Base-by-base conservation (phyloP, 2,329 filamentous ascomycete genomes). In the Aspergillus pseudoglaucus region DNA sequence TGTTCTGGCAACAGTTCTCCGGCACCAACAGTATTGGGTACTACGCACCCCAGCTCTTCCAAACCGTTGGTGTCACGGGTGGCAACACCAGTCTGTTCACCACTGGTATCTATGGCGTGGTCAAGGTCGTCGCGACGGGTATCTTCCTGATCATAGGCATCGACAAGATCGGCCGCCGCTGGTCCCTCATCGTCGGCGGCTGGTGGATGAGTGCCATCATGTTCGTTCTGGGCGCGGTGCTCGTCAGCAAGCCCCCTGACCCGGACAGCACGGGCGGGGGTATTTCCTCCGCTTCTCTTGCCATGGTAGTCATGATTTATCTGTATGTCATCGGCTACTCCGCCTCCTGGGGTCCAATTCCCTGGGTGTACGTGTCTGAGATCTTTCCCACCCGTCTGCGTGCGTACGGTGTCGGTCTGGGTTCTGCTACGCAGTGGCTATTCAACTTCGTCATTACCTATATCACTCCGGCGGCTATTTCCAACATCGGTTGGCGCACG, bases 251-350 rank as follows among this genome's bases (percentile, higher is more conserved):
- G 33, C 66, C 67, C 1, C 67, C 65, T 3, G 48, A 66, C 27
- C 22, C 56, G 4, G 25, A 30, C 3, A 53, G 56, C 12, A 42
- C 59, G 9, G 50, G 46, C 18, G 52, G 22, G 22, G 22, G 46
- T 9, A 62, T 68, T 43, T 68, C 66, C 1, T 45, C 50, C 2
- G 63, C 64, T 4, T 64, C 62, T 3, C 61, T 60, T 44, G 63
- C 60, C 18, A 65, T 67, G 59, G 60, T 78, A 43, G 69, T 73
- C 7, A 76, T 78, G 61, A 68, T 78, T 45, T 78, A 75, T 59
- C 72, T 78, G 3, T 40, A 40, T 6, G 38, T 40, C 8, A 62
- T 63, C 25, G 54, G 59, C 6, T 63, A 62, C 41, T 57, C 52
- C 9, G 48, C 53, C 18, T 61, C 58, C 2, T 61, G 58, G 57